phyloP scores from a whole-genome alignment of 2,329 filamentous ascomycete species.

The Lecanosticta acicola region DNA sequence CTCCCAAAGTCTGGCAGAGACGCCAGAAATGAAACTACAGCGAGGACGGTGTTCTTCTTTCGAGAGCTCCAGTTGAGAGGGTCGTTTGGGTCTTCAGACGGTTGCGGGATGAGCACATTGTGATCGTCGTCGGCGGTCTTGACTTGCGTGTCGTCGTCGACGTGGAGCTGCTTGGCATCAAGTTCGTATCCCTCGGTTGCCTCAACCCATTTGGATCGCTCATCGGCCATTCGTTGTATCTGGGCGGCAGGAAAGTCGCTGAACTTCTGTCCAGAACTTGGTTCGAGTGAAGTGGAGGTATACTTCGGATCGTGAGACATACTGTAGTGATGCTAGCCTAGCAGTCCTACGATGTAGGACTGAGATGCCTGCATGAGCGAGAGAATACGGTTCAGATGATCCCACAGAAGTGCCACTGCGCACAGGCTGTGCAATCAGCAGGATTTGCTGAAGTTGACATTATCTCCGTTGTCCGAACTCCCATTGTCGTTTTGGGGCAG shows the following conservation, averaged over 20 bases:
- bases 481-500: neutral
- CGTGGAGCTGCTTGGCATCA: neutral
- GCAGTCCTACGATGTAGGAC: too few relatives aligned
- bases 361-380: too few relatives aligned
- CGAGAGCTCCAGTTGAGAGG: constrained; percentile 22
- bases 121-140: neutral
- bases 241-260: neutral
- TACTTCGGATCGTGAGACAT: neutral
- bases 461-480: neutral
- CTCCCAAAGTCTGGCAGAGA: constrained; percentile 42
- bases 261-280: neutral
- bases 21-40: constrained; percentile 28
- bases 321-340: too few relatives aligned
- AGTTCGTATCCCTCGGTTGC: neutral
- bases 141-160: neutral
- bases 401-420: neutral
- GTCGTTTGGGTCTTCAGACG: constrained; percentile 16
- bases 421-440: neutral
- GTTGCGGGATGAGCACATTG: constrained; percentile 20
- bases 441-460: neutral
- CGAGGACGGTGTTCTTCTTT: constrained; percentile 38
- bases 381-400: too few relatives aligned
- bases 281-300: neutral
- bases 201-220: neutral
- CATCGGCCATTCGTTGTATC: neutral